phyloP scores from a whole-genome alignment of 352 stramenopile genomes.

The Phytopythium montanum region DNA sequence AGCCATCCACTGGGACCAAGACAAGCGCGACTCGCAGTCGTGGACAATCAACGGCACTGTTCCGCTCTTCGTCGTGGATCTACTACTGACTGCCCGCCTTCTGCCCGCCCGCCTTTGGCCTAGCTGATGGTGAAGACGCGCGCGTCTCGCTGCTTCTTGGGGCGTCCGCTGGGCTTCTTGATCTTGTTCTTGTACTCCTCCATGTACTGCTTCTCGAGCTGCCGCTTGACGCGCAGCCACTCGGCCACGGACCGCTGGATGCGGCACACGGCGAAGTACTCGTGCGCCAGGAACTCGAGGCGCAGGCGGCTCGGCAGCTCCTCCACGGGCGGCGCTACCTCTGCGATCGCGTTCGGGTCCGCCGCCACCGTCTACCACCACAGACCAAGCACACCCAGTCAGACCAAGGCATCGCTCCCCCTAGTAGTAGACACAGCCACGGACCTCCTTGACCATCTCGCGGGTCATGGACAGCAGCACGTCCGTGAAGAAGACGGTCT shows the following conservation, averaged over 20 bases:
- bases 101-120: background rate
- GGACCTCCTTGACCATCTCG: constrained; percentile 80
- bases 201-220: constrained; percentile 68
- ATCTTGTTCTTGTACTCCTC: constrained; percentile 87
- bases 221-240: constrained; percentile 69
- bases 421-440: background rate
- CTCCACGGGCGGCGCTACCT: constrained; percentile 35
- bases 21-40: background rate
- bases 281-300: constrained; percentile 59
- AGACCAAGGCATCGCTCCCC: constrained; percentile 6
- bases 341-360: constrained; percentile 36
- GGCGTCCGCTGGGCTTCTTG: constrained; percentile 72
- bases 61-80: background rate
- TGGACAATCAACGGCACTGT: background rate
- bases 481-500: constrained; percentile 85
- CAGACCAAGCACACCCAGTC: background rate
- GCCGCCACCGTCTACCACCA: constrained; percentile 22
- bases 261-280: constrained; percentile 60
- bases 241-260: constrained; percentile 53
- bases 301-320: constrained; percentile 28
- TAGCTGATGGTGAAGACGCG: constrained; percentile 74
- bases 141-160: constrained; percentile 72
- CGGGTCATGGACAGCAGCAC: constrained; percentile 78
- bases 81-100: background rate
- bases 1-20: too few relatives aligned